phyloP scores from a whole-genome alignment of 2,329 filamentous ascomycete species.

The Colletotrichum sp. region DNA sequence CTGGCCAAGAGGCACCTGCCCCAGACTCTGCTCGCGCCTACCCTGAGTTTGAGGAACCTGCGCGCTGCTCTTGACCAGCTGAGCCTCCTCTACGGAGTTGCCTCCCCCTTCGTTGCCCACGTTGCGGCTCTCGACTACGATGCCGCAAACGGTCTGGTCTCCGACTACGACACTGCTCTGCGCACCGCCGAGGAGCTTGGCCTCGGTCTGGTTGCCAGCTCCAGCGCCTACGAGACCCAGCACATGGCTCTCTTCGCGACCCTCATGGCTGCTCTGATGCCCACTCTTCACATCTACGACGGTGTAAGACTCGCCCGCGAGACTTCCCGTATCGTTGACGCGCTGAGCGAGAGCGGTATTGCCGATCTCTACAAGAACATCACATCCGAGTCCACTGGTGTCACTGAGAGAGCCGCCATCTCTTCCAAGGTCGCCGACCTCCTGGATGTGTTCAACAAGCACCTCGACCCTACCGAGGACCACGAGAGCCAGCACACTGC shows the following conservation, averaged over 20 bases:
- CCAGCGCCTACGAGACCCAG: conserved; percentile 88
- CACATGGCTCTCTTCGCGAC: conserved; percentile 94
- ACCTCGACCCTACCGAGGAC: conserved; percentile 90
- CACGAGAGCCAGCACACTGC: conserved; percentile 96
- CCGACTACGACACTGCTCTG: conserved; percentile 85
- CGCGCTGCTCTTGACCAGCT: conserved; percentile 89
- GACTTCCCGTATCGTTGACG: conserved; percentile 81
- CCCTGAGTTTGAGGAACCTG: conserved; percentile 80
- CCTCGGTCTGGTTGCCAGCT: conserved; percentile 82
- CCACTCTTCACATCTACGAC: conserved; percentile 89
- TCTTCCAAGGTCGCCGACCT: conserved; percentile 76
- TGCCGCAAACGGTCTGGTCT: conserved; percentile 71
- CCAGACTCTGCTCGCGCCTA: conserved; percentile 88
- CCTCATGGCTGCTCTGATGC: conserved; percentile 76
- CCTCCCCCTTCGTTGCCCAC: conserved; percentile 92
- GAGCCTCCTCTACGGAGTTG: conserved; percentile 86
- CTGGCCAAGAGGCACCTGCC: conserved; percentile 88
- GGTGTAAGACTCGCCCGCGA: conserved; percentile 84
- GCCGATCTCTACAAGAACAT: conserved; percentile 73
- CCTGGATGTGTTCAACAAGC: conserved; percentile 79
- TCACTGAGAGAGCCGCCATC: conserved; percentile 73
- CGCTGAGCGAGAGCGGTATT: conserved; percentile 75
- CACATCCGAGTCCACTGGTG: conserved; percentile 62
- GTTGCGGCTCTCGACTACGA: conserved; percentile 90
- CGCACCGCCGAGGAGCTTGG: conserved; percentile 88